Evolutionary conservation across 805 yeast species (phyloP).

Genomic region (Brettanomyces bruxellensis): DNA sequence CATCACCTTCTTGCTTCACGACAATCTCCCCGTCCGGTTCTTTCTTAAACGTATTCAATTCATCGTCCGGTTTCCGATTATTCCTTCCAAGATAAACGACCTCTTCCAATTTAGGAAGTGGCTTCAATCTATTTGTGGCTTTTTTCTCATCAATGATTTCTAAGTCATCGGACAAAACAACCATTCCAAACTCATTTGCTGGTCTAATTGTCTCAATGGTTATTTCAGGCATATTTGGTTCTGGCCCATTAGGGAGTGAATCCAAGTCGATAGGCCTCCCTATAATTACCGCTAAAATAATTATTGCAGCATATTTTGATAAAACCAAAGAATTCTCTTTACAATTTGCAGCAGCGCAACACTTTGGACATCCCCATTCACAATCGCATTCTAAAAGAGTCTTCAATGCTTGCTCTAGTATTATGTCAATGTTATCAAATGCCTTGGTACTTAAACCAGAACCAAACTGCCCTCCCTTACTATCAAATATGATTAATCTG

Average conservation of each 20-base stretch:
- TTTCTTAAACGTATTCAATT: neutral
- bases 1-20: conserved; percentile 6
- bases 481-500: conserved; percentile 73
- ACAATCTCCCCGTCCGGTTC: neutral
- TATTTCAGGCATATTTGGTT: conserved; percentile 61
- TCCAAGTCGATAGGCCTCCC: conserved; percentile 44
- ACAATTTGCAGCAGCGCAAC: conserved; percentile 80
- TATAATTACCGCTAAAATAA: conserved; percentile 54
- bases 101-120: conserved; percentile 16
- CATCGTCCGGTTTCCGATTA: neutral
- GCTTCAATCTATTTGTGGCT: conserved; percentile 12
- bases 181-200: conserved; percentile 34
- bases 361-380: conserved; percentile 65
- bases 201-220: conserved; percentile 61
- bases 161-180: conserved; percentile 55
- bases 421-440: conserved; percentile 64
- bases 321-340: conserved; percentile 73
- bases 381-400: conserved; percentile 61
- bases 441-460: conserved; percentile 75
- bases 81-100: conserved; percentile 5
- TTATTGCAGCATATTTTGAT: conserved; percentile 77
- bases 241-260: conserved; percentile 61
- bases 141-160: conserved; percentile 37
- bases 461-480: conserved; percentile 73
- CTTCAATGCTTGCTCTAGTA: conserved; percentile 50